Base-by-base conservation (phyloP, 139 green algal species). In the Protoeuglena noctilucae region DNA sequence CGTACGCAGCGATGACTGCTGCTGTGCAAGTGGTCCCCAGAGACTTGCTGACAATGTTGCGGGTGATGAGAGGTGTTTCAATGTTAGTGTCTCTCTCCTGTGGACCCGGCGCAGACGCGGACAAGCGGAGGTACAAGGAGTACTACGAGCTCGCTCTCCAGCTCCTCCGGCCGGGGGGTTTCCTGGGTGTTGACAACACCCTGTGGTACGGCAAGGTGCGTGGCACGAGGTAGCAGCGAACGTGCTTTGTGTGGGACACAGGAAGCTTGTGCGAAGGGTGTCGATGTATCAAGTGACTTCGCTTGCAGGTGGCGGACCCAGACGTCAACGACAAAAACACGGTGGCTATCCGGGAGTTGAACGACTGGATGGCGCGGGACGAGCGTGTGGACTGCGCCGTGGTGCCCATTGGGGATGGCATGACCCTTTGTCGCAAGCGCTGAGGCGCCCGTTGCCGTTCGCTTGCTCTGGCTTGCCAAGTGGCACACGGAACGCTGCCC, bases 171-270 rank as follows among this genome's bases (percentile, higher is more conserved):
- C 79, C 73, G 0, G 86, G 87, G 0, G 89, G 90, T 3, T 60
- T 95, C 12, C 85, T 98, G 26, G 65, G 75, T 1, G 66, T 94
- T 0, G 89, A 98, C 69, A 98, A 98, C 63, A 77, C 94, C 39
- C 63, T 95, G 28, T 92, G 81, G 58, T 84, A 73, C 40, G 69
- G 65, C 26, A 49, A 46, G 1, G 62, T 74, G 0, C 54, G 58
- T 2, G 54, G 71, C n/a, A n/a, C n/a, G n/a, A n/a, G n/a, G n/a
- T n/a, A n/a, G n/a, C 40, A 18, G n/a, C n/a, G n/a, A n/a, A n/a
- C n/a, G n/a, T n/a, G n/a, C n/a, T n/a, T n/a, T n/a, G n/a, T n/a
- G n/a, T n/a, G n/a, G n/a, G n/a, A n/a, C n/a, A n/a, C n/a, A n/a
- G n/a, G n/a, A n/a, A n/a, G n/a, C n/a, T n/a, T n/a, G n/a, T n/a